A percentile compares a stretch with the other conserved stretches of the same genome.
Evolutionary conservation across 2,329 filamentous ascomycete species (phyloP).

Genomic region (Balansia obtecta): DNA sequence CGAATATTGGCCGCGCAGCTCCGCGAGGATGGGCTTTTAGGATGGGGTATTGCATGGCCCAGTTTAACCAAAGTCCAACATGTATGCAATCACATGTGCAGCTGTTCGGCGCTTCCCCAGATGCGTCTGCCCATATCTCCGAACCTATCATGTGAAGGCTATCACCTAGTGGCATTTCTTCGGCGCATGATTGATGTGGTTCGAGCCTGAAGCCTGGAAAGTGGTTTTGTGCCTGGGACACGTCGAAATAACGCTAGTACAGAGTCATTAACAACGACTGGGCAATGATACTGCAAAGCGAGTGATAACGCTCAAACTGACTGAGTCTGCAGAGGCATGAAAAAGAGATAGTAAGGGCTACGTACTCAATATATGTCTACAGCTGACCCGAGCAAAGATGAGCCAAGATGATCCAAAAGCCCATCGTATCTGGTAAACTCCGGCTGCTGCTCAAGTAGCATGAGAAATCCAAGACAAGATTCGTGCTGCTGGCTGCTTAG

Average conservation of each 20-base stretch:
- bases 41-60: neutral
- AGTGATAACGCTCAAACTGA: too few relatives aligned
- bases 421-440: slow-evolving; percentile 9
- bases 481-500: slow-evolving; percentile 12
- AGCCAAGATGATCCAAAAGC: slow-evolving; percentile 24
- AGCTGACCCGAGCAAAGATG: slow-evolving; percentile 21
- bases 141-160: slow-evolving; percentile 14
- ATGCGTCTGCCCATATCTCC: slow-evolving; percentile 12
- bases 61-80: neutral
- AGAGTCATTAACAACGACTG: neutral
- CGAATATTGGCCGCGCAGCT: neutral
- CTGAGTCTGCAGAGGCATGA: too few relatives aligned
- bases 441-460: neutral
- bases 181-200: slow-evolving; percentile 18
- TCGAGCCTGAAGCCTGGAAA: slow-evolving; percentile 15
- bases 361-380: slow-evolving; percentile 28
- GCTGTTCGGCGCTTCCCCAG: slow-evolving; percentile 3
- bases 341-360: neutral
- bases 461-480: neutral
- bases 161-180: slow-evolving; percentile 15
- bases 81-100: neutral
- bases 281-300: neutral
- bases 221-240: slow-evolving; percentile 20
- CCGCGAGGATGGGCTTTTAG: neutral
- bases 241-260: slow-evolving; percentile 20